A percentile compares a stretch with the other conserved stretches of the same genome.
These are phyloP conservation scores for Periconia digitata DNA, from an alignment of 2,329 filamentous ascomycete genomes.

Conservation along the genomic window DNA sequence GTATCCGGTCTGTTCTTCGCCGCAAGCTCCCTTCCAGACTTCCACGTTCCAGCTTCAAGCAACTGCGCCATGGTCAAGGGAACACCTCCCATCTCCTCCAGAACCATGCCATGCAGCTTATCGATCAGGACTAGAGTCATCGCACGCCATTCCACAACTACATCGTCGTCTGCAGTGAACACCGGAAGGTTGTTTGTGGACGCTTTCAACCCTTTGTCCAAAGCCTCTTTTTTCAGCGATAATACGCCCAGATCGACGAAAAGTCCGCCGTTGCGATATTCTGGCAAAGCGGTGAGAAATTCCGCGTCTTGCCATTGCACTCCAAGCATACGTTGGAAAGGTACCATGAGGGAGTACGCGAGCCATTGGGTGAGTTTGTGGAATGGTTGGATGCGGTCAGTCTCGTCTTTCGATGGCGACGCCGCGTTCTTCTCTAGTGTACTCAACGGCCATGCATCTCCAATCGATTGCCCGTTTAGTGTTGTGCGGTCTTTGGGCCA, in stretches of 20 bases:
- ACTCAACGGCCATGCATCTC: conserved; percentile 88
- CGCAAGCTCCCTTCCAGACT: conserved; percentile 49
- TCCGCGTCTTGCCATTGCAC: conserved; percentile 79
- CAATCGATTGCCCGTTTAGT: conserved; percentile 79
- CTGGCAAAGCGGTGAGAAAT: conserved; percentile 82
- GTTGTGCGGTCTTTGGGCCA: conserved; percentile 85
- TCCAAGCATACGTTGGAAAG: conserved; percentile 77
- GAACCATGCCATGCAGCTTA: conserved; percentile 65
- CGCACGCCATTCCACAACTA: conserved; percentile 76
- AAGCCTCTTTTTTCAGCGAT: conserved; percentile 67
- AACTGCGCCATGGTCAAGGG: conserved; percentile 78
- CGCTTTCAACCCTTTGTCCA: conserved; percentile 68
- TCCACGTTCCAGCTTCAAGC: conserved; percentile 94
- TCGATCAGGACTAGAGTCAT: conserved; percentile 73
- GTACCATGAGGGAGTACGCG: conserved; percentile 88
- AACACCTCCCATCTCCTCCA: conserved; percentile 69
- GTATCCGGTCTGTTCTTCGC: conserved; percentile 24
- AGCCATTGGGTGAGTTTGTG: conserved; percentile 93
- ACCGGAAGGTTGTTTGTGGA: conserved; percentile 68
- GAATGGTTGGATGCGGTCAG: conserved; percentile 78
- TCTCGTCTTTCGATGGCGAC: conserved; percentile 40
- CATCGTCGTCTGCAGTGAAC: conserved; percentile 71
- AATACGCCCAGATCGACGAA: conserved; percentile 82
- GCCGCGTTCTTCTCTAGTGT: conserved; percentile 68
- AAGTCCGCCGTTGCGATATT: conserved; percentile 89